phyloP scores from a whole-genome alignment of 768 basidiomycete species.

The Amanita brunnescens region DNA sequence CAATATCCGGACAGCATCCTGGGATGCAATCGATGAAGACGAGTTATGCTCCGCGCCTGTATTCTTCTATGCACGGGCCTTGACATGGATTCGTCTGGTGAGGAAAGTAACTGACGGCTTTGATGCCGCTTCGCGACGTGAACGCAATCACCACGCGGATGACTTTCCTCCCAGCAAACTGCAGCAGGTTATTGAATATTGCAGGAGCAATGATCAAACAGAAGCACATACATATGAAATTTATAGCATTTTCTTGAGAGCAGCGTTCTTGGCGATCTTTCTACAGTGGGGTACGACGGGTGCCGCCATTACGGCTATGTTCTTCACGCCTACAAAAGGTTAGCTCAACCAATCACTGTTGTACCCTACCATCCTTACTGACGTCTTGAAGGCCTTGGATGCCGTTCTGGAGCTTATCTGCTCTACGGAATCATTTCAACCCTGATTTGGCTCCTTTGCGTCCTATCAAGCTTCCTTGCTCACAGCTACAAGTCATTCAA shows the following conservation, averaged over 20 bases:
- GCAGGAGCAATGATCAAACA: background rate
- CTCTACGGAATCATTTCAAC: too few species aligned
- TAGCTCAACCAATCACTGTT: background rate
- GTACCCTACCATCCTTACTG: background rate
- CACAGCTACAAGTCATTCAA: constrained; percentile 15
- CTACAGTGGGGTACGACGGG: constrained; percentile 21
- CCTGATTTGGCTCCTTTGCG: too few species aligned
- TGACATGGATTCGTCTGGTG: constrained; percentile 12
- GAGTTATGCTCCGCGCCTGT: too few species aligned
- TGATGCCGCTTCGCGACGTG: constrained; percentile 4
- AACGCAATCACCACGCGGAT: background rate
- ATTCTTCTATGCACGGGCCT: too few species aligned
- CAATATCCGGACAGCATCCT: constrained; percentile 12
- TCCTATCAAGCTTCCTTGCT: constrained; percentile 17
- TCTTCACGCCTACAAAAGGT: constrained; percentile 17
- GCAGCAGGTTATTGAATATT: background rate
- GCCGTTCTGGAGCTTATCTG: constrained; percentile 5
- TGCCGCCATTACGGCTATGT: constrained; percentile 15
- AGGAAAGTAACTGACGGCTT: too few species aligned
- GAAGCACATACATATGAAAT: background rate
- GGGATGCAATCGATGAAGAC: too few species aligned
- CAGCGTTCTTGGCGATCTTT: constrained; percentile 12
- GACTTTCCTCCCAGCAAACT: background rate
- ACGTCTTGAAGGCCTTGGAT: background rate
- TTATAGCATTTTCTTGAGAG: constrained; percentile 9